Conservation (phyloP, 345 rosid species). For the Cardamine chenopodiifolia region DNA sequence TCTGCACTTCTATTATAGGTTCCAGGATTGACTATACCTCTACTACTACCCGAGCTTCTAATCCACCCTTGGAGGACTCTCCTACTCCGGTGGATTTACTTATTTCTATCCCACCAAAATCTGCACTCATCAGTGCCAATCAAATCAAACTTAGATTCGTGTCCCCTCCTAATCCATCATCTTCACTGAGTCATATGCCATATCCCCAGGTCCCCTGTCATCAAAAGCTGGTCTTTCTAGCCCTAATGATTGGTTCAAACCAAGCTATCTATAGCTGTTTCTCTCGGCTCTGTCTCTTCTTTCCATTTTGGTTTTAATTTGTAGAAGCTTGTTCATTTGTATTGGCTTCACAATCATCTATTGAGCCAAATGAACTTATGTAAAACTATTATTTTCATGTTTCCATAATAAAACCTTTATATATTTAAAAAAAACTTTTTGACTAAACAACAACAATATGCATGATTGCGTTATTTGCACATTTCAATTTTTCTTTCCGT, state of each 20-base stretch:
- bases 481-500: conserved; percentile 14
- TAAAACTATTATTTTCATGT: not conserved
- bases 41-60: not conserved
- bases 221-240: not conserved
- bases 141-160: not conserved
- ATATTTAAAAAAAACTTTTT: not conserved
- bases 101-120: not conserved
- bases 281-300: not conserved
- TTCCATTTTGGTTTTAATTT: not conserved
- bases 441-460: conserved; percentile 5
- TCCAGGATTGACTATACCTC: not conserved
- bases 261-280: not conserved
- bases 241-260: not conserved
- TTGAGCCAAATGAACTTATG: not conserved
- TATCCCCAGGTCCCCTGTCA: not conserved
- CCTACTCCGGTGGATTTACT: not conserved
- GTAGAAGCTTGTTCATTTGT: not conserved
- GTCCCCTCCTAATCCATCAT: not conserved
- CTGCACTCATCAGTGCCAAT: not conserved
- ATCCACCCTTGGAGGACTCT: not conserved
- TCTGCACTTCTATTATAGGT: not conserved
- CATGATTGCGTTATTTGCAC: conserved; percentile 22
- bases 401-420: not conserved
- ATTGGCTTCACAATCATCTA: not conserved
- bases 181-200: not conserved